Conservation (phyloP, 2,329 filamentous ascomycete genomes). For the Aspergillus luchuensis region DNA sequence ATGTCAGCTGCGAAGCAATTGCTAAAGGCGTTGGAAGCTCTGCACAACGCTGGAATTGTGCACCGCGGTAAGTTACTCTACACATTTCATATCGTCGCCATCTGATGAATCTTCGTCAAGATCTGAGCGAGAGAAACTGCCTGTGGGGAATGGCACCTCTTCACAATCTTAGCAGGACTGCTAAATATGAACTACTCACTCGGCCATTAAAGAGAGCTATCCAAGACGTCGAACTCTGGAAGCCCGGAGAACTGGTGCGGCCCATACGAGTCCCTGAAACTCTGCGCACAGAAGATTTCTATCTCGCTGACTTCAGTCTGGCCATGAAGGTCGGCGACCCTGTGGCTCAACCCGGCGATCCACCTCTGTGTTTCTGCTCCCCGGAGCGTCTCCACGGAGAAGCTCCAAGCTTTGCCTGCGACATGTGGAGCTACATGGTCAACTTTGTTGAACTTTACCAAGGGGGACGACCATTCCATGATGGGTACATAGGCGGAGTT, state of each 20-base stretch:
- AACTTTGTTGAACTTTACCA: conserved; percentile 29
- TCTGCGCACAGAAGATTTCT: conserved; percentile 29
- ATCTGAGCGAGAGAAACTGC: conserved; percentile 31
- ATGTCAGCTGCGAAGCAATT: conserved; percentile 34
- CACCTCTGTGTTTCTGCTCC: conserved; percentile 24
- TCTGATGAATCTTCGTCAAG: conserved; percentile 21
- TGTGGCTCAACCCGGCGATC: background rate
- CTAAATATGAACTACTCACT: conserved; percentile 30
- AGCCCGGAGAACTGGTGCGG: conserved; percentile 28
- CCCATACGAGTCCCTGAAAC: conserved; percentile 23
- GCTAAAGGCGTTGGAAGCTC: conserved; percentile 26
- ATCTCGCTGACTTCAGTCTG: conserved; percentile 34
- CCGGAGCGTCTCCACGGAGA: conserved; percentile 31
- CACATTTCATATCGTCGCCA: background rate
- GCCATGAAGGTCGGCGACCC: conserved; percentile 26
- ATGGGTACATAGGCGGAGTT: conserved; percentile 19
- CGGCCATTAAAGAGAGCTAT: conserved; percentile 29
- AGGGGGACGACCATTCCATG: conserved; percentile 21
- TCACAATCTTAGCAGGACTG: conserved; percentile 24
- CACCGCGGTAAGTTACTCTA: conserved; percentile 26
- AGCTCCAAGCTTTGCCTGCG: conserved; percentile 29
- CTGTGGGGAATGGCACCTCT: conserved; percentile 32
- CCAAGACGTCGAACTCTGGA: conserved; percentile 27
- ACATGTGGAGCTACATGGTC: conserved; percentile 38
- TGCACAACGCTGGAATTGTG: conserved; percentile 31